These are phyloP conservation scores for Ambrosia hybrid DNA, from an alignment of 140 eudicot species.

Conservation along the genomic window DNA sequence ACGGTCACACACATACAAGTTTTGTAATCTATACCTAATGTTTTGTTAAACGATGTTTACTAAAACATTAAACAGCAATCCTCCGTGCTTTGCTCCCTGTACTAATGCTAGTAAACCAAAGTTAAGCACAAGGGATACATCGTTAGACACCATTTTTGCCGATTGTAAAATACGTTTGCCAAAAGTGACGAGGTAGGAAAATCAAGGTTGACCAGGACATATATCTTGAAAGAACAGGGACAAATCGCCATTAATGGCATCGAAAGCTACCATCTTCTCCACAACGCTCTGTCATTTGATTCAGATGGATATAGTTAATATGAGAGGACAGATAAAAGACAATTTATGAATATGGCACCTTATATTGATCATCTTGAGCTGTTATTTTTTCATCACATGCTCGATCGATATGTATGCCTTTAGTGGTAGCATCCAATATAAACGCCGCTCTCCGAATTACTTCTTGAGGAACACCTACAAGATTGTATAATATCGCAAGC, in stretches of 20 bases:
- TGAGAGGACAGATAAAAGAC: neutral
- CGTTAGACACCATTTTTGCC: neutral
- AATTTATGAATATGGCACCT: slow-evolving; percentile 40
- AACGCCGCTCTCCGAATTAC: slow-evolving; percentile 71
- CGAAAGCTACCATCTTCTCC: slow-evolving; percentile 71
- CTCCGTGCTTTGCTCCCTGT: neutral
- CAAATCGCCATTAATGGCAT: slow-evolving; percentile 62
- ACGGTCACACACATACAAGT: neutral
- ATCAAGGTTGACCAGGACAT: slow-evolving; percentile 41
- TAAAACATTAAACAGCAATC: neutral
- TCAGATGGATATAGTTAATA: slow-evolving; percentile 12
- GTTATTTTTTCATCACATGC: slow-evolving; percentile 45
- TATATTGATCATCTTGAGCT: slow-evolving; percentile 70
- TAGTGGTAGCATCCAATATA: slow-evolving; percentile 52
- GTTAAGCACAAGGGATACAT: neutral
- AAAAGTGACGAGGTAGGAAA: neutral
- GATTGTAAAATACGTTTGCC: neutral
- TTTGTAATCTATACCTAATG: neutral
- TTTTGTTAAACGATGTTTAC: neutral
- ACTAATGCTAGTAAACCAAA: neutral
- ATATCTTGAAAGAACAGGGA: neutral
- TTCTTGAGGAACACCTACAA: slow-evolving; percentile 77
- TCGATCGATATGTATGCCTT: slow-evolving; percentile 54
- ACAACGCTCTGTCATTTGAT: slow-evolving; percentile 60
- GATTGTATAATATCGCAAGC: neutral